Evolutionary conservation across 2,329 filamentous ascomycete genomes (phyloP), one percentile per base, ranked within the genome.

Genomic region (Fusarium falciforme): DNA sequence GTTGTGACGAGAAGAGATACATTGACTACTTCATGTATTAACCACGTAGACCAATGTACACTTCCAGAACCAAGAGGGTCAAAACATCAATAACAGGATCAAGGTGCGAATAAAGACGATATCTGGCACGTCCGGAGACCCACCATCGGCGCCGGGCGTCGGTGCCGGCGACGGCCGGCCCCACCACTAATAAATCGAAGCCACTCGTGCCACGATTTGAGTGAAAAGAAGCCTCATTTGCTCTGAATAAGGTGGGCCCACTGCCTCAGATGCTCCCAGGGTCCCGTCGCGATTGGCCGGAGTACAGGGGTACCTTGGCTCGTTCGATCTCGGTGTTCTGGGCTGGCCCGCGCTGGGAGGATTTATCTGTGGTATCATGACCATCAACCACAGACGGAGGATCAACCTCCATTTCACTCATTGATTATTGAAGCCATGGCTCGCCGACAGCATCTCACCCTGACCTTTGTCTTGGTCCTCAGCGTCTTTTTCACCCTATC

Each of bases 401-500:
- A 74, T 66, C 62, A 29, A 71, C 70, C 73, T 76, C 73, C 64
- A 69, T 72, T 71, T 64, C 72, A 71, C 59, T 77, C 73, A 64
- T 76, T 73, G 65, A 25, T 44, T 20, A 33, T 20, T 8, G 36
- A 44, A 67, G 60, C 20, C 59, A 90, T 90, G 88, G 85, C 88
- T 70, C 87, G 89, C 49, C 82, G 86, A 71, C 85, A 86, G 72
- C 87, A 90, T 75, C 80, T 91, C 67, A 84, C 89, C 33, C 79
- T 89, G 73, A 83, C 88, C 59, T 78, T 92, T 71, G 79, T 90
- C 58, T 78, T 92, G 74, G 86, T 87, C 74, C 84, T 90, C 74
- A 84, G 88, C 67, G 82, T 88, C 70, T 86, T 92, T 77, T 83
- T 90, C 63, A 86, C 89, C 77, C 74, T 93, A 66, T 88, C 89